These are phyloP conservation scores for Plasmodium falciparum DNA, from an alignment of 169 alveolate species.

Conservation along the genomic window DNA sequence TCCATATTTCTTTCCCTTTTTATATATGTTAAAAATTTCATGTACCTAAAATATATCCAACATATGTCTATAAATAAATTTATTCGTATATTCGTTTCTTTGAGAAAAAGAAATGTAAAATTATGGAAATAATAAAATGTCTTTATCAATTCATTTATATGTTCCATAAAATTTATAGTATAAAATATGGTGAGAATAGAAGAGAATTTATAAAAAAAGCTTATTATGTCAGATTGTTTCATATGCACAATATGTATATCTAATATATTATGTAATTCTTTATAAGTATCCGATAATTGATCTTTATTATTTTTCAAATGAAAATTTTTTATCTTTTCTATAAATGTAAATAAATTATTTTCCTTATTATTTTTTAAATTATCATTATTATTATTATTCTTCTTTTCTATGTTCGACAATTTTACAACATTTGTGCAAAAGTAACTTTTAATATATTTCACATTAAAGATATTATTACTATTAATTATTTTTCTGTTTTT, in stretches of 20 bases:
- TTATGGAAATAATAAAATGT: constrained; percentile 20
- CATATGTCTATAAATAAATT: constrained; percentile 33
- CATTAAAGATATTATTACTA: too few relatives aligned
- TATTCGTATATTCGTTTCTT: not conserved
- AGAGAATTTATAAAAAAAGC: constrained; percentile 73
- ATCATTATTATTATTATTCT: not conserved
- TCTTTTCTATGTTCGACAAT: too few relatives aligned
- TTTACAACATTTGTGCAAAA: too few relatives aligned
- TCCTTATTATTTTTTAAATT: not conserved
- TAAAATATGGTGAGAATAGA: constrained; percentile 18
- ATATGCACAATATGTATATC: constrained; percentile 26
- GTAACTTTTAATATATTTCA: too few relatives aligned
- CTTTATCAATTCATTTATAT: constrained; percentile 9
- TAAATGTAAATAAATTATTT: constrained; percentile 15
- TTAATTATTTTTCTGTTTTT: too few relatives aligned
- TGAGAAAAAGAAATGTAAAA: constrained; percentile 33
- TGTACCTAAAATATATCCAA: constrained; percentile 67
- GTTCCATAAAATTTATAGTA: not conserved
- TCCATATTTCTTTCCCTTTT: constrained; percentile 7
- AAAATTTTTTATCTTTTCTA: constrained; percentile 32
- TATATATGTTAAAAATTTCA: constrained; percentile 27
- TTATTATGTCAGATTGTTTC: constrained; percentile 9
- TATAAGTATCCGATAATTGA: constrained; percentile 18
- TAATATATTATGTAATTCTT: constrained; percentile 23
- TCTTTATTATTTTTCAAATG: not conserved